A percentile compares a stretch with the other conserved stretches of the same genome.
phyloP scores from a whole-genome alignment of 2,329 filamentous ascomycete species.

The Capronia coronata region DNA sequence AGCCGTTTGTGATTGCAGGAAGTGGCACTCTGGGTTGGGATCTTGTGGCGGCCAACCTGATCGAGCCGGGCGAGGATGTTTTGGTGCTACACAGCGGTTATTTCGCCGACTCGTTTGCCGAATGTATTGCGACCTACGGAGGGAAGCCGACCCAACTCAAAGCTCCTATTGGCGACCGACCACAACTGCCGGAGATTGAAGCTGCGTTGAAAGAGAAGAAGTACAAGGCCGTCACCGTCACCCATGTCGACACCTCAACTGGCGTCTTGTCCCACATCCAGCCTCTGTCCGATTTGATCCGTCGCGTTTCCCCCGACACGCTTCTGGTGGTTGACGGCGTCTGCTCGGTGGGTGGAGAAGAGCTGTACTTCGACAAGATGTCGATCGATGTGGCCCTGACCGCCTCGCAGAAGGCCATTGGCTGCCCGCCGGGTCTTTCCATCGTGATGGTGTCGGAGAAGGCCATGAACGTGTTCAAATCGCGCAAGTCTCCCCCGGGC shows the following conservation, averaged over 20 bases:
- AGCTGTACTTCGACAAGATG: slow-evolving; percentile 95
- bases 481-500: slow-evolving; percentile 70
- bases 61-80: slow-evolving; percentile 82
- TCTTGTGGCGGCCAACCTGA: slow-evolving; percentile 84
- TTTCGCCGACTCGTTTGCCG: slow-evolving; percentile 90
- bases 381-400: slow-evolving; percentile 87
- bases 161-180: slow-evolving; percentile 79
- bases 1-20: slow-evolving; percentile 89
- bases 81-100: slow-evolving; percentile 94
- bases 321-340: slow-evolving; percentile 91
- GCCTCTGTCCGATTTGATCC: slow-evolving; percentile 72
- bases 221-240: slow-evolving; percentile 92
- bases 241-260: slow-evolving; percentile 95
- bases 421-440: slow-evolving; percentile 85
- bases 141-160: slow-evolving; percentile 84
- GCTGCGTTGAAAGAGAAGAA: slow-evolving; percentile 80
- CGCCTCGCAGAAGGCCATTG: slow-evolving; percentile 94
- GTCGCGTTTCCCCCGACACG: slow-evolving; percentile 81
- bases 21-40: slow-evolving; percentile 97
- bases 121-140: slow-evolving; percentile 87
- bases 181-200: slow-evolving; percentile 81
- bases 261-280: slow-evolving; percentile 90
- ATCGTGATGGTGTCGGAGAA: slow-evolving; percentile 90
- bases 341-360: slow-evolving; percentile 92
- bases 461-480: slow-evolving; percentile 73